Evolutionary conservation across 2,329 filamentous ascomycete genomes (phyloP), one percentile per base, ranked within the genome.

Genomic region (Trichoderma sp.): DNA sequence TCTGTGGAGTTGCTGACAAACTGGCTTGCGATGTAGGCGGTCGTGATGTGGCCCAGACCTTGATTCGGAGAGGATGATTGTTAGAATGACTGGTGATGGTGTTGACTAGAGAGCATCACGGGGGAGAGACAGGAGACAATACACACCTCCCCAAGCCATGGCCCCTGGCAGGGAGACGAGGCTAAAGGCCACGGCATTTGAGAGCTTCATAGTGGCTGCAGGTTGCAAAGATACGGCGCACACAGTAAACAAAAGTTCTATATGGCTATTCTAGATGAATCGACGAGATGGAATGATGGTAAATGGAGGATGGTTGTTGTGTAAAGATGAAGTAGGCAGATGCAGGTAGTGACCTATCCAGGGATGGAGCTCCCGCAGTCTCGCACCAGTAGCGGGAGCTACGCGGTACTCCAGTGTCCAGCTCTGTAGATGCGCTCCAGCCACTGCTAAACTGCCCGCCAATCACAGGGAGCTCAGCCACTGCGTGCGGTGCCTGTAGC

Each of bases 31-130:
- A 92, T 77, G 76, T 90, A 91, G 55, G 88, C 90, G 8, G 90
- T 87, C 4, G 90, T 89, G 76, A 90, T 88, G 79, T 92, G 90
- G 2, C 90, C 90, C 70, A 92, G 84, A 73, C 87, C 87, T 88
- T 72, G 20, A 53, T 59, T 28, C 2, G 28, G 28, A 68, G 68
- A 55, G 58, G 7, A 6, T n/a, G 20, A 26, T 13, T 66, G 68
- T 72, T 36, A 71, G 61, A 53, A 58, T 8, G 26, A 4, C 32
- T 36, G 36, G 23, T 23, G 72, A 71, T 34, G 30, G 20, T 43
- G 26, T 57, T 20, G 47, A 32, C 43, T 43, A 26, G 47, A 17
- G 43, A 26, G 63, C 20, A 39, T 61, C 66, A 68, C 66, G 28
- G n/a, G 32, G 26, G 15, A 17, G 36, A 43, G 15, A 17, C 36